Evolutionary conservation across 306 rosid genomes (phyloP).

Genomic region (Oemleria cerasiformis): DNA sequence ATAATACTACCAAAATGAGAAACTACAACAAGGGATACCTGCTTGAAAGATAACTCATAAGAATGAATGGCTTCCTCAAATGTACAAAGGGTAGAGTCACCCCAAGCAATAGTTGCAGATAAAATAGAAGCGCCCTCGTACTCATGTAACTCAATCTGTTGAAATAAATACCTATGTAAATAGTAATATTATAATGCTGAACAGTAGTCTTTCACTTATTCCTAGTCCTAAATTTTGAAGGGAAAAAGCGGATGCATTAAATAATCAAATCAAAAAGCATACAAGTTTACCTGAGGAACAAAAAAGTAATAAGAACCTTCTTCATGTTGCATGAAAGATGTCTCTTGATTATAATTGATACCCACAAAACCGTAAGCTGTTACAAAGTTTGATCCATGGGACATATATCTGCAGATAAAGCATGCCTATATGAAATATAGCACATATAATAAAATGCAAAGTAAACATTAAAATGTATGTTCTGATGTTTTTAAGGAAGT

Average conservation of each 20-base stretch:
- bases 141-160: slow-evolving; percentile 89
- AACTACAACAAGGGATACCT: slow-evolving; percentile 47
- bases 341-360: slow-evolving; percentile 35
- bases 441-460: background rate
- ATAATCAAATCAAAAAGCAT: slow-evolving; percentile 1
- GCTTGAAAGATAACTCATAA: slow-evolving; percentile 56
- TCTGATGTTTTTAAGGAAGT: too few relatives aligned
- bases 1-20: slow-evolving; percentile 10
- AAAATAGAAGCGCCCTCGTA: slow-evolving; percentile 63
- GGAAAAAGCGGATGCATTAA: background rate
- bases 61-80: slow-evolving; percentile 59
- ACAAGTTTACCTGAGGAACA: slow-evolving; percentile 75
- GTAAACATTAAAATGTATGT: background rate
- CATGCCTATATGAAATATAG: background rate
- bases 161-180: slow-evolving; percentile 16
- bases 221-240: background rate
- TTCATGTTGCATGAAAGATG: slow-evolving; percentile 34
- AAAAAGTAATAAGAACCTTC: slow-evolving; percentile 60
- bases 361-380: slow-evolving; percentile 77
- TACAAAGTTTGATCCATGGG: slow-evolving; percentile 50
- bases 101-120: slow-evolving; percentile 84
- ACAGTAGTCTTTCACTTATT: background rate
- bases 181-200: background rate
- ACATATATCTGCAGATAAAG: slow-evolving; percentile 52
- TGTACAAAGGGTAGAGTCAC: slow-evolving; percentile 53